Base-by-base conservation (phyloP, 2,329 filamentous ascomycete species). In the Hypoxylon sp. region DNA sequence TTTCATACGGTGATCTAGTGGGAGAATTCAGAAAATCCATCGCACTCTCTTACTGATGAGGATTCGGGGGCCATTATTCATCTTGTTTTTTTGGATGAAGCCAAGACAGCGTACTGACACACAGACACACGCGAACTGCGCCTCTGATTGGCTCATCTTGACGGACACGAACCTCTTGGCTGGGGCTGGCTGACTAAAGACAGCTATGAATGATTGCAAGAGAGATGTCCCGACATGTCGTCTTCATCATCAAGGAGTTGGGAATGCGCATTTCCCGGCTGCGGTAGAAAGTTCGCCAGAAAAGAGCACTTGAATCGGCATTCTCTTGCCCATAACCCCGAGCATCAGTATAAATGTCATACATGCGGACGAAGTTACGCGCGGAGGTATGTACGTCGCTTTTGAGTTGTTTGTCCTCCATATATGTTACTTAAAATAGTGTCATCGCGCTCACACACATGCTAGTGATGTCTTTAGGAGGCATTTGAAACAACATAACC, bases 231-330 rank as follows among this genome's bases (percentile, higher is more conserved):
- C 57, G 56, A 57, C 12, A 67, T 65, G 65, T 62, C 67, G 11
- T 33, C 28, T 32, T 64, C 67, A 26, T 48, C 46, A 28, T n/a
- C 58, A 24, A 56, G 56, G 50, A 61, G 55, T 26, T 74, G 71
- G 60, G 63, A 68, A 50, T 74, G 72, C 48, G 38, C 53, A 7
- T 40, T 70, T 16, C 62, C 70, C 16, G 64, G 67, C 3, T 74
- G 72, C 28, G 52, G 58, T 28, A 74, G 73, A 53, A 61, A 66
- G 11, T 74, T 74, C 48, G 58, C 62, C 40, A 60, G 72, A 64
- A 74, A 74, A 33, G 72, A 74, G 36, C 72, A 74, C 49, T 49
- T 74, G 12, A 74, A 70, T 22, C 66, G 72, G 52, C 72, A 74
- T 62, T 61, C 61, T n/a, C 72, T 73, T 33, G 64, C 61, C 11